Base-by-base conservation (phyloP, 2,329 filamentous ascomycete genomes). In the Stachybotrys chlorohalonatus region DNA sequence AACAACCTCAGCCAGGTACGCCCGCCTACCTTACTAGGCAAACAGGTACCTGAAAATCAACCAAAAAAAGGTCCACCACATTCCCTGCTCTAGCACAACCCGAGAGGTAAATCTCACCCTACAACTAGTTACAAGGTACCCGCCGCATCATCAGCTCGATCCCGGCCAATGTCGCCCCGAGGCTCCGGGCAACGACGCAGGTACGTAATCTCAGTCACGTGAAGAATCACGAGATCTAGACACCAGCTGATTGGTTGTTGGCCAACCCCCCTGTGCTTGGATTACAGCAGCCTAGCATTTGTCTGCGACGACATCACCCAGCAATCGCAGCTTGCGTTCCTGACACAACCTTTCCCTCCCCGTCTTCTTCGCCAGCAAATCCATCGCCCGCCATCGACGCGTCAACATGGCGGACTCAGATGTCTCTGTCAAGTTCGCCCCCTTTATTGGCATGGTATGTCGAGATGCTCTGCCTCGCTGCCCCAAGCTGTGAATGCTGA, bases 401-500 rank as follows among this genome's bases (percentile, higher is more conserved):
- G 24, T n/a, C 64, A 73, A 51, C 58, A 83, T 83, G 81, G 73
- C 71, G 56, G 76, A 69, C 62, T 82, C 81, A 51, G 82, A 85
- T 62, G 73, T 84, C 58, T 77, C 86, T 56, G 89, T 89, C 64
- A 89, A 88, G 74, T 93, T 92, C 70, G 89, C 89, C 75, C 89
- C 89, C 64, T 94, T 93, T 77, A 81, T 93, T 70, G 89, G 89
- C 77, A 90, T 93, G 87, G 88, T 91, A 78, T 74, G 52, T 51
- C 51, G 53, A 50, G 54, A 51, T 55, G 47, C 48, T 49, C 47
- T 54, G 49, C 50, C 36, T 13, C 36, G 9, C 13, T 9, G 36
- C 3, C 13, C 36, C 9, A 42, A 9, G 36, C 8, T 42, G 36
- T 24, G 36, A 9, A 42, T 42, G 57, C 58, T 47, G 54, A 56